Evolutionary conservation across 805 yeast genomes (phyloP).

Genomic region (Novakomyces olei): DNA sequence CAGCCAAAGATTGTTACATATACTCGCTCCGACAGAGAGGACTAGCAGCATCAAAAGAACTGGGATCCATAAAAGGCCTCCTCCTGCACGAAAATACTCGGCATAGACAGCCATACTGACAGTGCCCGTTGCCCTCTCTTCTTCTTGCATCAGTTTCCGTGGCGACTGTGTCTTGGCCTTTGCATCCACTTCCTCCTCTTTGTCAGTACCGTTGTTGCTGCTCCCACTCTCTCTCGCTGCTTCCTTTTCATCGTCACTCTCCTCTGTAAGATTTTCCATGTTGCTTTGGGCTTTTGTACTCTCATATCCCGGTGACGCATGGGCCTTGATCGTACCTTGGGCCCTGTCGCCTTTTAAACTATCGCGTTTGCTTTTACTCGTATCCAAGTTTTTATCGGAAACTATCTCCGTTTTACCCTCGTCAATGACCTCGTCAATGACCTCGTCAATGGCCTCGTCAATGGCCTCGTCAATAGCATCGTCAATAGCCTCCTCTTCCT

Average conservation of each 20-base stretch:
- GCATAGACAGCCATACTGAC: constrained; percentile 4
- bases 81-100: constrained; percentile 9
- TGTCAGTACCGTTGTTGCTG: background rate
- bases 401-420: too few relatives aligned
- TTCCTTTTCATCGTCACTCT: constrained; percentile 8
- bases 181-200: background rate
- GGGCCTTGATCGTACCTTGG: too few relatives aligned
- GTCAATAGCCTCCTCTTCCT: constrained; percentile 11
- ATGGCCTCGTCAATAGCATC: constrained; percentile 11
- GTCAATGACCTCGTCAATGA: constrained; percentile 10
- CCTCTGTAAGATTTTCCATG: constrained; percentile 8
- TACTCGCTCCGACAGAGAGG: constrained; percentile 19
- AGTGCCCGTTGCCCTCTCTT: constrained; percentile 6
- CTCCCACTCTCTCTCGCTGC: constrained; percentile 12
- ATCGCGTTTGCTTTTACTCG: too few relatives aligned
- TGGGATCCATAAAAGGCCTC: constrained; percentile 26
- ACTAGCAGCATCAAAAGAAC: constrained; percentile 23
- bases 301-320: too few relatives aligned
- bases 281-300: too few relatives aligned
- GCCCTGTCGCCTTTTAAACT: too few relatives aligned
- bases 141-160: constrained; percentile 13
- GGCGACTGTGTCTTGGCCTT: background rate
- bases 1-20: constrained; percentile 52
- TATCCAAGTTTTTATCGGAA: too few relatives aligned
- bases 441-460: constrained; percentile 10